Conservation (phyloP, 768 basidiomycete species). For the Agrocybe pediades region DNA sequence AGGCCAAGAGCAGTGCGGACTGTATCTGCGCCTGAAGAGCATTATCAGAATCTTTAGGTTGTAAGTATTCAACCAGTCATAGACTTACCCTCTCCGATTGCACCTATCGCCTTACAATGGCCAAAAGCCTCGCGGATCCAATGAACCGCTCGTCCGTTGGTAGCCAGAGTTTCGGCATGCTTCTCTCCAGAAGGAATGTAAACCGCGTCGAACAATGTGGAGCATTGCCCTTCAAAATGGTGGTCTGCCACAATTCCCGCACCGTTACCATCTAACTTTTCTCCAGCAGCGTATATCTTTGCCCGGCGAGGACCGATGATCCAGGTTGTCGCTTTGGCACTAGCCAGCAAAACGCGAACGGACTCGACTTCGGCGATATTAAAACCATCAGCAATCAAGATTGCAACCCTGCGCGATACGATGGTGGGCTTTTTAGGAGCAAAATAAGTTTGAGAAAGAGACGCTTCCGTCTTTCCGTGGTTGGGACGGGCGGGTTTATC, state of each 20-base stretch:
- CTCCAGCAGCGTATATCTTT: conserved; percentile 39
- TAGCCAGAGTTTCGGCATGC: conserved; percentile 56
- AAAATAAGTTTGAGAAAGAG: conserved; percentile 63
- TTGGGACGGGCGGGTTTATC: conserved; percentile 50
- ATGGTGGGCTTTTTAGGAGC: conserved; percentile 59
- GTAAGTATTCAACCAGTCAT: too few species aligned
- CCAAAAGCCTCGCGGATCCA: conserved; percentile 86
- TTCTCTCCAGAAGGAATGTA: conserved; percentile 72
- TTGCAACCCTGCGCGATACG: conserved; percentile 69
- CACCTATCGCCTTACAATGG: conserved; percentile 84
- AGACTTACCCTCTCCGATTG: conserved; percentile 64
- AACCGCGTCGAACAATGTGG: conserved; percentile 83
- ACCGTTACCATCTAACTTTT: conserved; percentile 22
- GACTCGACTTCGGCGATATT: conserved; percentile 58
- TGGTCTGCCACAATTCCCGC: conserved; percentile 58
- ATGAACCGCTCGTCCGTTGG: conserved; percentile 74
- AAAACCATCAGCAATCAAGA: conserved; percentile 79
- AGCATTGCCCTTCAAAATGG: conserved; percentile 76
- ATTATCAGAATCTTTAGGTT: too few species aligned
- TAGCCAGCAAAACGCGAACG: conserved; percentile 54
- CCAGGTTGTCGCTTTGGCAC: conserved; percentile 58
- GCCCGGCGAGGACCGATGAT: conserved; percentile 72
- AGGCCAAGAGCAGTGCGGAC: conserved; percentile 47
- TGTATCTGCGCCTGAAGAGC: conserved; percentile 45
- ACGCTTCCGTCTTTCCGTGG: conserved; percentile 55